Base-by-base conservation (phyloP, 2,329 filamentous ascomycete genomes). In the Periconia sp. region DNA sequence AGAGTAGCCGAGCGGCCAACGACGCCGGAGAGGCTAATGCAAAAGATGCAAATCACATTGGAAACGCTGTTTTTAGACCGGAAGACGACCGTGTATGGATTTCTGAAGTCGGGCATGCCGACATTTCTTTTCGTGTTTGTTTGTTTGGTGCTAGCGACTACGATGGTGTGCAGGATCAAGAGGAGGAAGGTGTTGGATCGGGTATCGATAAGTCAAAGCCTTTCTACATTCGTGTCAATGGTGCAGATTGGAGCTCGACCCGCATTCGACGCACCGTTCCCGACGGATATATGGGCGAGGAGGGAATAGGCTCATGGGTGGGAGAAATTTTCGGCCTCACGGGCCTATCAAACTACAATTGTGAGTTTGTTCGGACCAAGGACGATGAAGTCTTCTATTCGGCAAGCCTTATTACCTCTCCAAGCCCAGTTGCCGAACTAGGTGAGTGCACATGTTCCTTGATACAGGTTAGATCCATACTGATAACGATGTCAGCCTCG, bases 11-110 rank as follows among this genome's bases (percentile, higher is more conserved):
- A 71, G 86, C 87, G 53, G 83, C 88, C 55, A 84, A 85, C 51
- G 89, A 92, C 75, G 88, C 86, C 47, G 85, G 84, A 31, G 88
- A 88, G 66, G 86, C 89, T 61, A 88, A 90, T 69, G 86, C 86
- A 64, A 90, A 86, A 68, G 88, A 91, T 67, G 86, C 88, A 69
- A 87, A 91, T 75, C 88, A 90, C 74, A 81, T 91, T 70, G 88
- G 87, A 61, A 90, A 89, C 70, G 87, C 88, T 56, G 84, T 89
- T 49, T 91, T 90, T 73, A 85, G 87, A 74, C 62, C 80, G 44
- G 83, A 89, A 68, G 84, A 85, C 44, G 84, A 86, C 63, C 85
- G 89, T 70, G 87, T 92, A 69, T 92, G 89, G 88, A 89, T 92
- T 67, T 88, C 86, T 56, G 89, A 91, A 70, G 85, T 93, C 64